Conservation (phyloP, 768 basidiomycete species). For the Leccinum subgranulosum region DNA sequence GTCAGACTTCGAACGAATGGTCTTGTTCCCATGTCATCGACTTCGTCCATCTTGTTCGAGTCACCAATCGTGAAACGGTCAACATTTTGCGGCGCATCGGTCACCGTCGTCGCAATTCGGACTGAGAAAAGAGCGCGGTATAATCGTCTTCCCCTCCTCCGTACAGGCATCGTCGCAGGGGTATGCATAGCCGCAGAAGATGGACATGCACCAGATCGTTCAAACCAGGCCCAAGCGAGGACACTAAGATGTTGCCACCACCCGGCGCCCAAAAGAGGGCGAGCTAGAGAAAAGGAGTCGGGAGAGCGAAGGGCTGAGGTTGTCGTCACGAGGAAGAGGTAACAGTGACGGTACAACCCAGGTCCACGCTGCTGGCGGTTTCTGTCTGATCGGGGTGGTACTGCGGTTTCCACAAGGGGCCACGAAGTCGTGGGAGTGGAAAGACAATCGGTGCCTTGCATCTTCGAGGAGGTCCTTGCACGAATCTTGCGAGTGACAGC, state of each 20-base stretch:
- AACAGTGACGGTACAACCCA: neutral
- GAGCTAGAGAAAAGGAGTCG: conserved; percentile 9
- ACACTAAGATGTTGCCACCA: neutral
- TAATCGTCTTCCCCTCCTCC: neutral
- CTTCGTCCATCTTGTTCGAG: no score
- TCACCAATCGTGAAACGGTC: no score
- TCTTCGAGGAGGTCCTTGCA: neutral
- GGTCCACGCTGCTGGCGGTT: neutral
- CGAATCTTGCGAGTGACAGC: neutral
- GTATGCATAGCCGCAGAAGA: neutral
- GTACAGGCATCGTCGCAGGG: neutral
- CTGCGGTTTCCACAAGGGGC: neutral
- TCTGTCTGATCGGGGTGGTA: neutral
- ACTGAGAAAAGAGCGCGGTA: neutral
- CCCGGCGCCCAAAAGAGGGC: conserved; percentile 14
- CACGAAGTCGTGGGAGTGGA: neutral
- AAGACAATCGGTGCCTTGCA: neutral
- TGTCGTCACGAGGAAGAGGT: neutral
- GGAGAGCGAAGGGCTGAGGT: neutral
- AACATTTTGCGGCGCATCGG: neutral
- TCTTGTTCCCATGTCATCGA: no score
- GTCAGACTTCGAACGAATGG: no score
- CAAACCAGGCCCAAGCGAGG: neutral
- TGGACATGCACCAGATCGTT: neutral
- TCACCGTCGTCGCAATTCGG: neutral